Base-by-base conservation (phyloP, 495 filamentous ascomycete genomes). In the Talaromyces proteolyticus region DNA sequence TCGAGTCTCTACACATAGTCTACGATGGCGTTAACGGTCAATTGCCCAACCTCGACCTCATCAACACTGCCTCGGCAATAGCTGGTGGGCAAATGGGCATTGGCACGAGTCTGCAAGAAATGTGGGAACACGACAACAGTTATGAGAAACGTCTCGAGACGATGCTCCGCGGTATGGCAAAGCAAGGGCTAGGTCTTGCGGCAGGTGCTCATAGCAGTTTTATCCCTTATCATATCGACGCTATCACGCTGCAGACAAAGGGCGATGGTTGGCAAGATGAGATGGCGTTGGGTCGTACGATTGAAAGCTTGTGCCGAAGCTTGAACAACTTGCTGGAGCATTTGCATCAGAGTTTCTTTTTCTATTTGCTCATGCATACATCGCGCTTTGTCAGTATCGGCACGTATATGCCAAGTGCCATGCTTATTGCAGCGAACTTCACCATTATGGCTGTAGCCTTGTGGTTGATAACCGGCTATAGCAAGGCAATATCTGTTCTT, bases 331-430 rank as follows among this genome's bases (percentile, higher is more conserved):
- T 98, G 46, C 77, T 98, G 14, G 93, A 98, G 68, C 91, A 97
- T 64, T 80, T 98, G 53, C 93, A 98, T 60, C 93, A 98, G 73
- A 95, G 89, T 61, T 98, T 97, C 76, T 98, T 98, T 76, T 97
- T 98, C 70, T 98, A 98, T 65, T 71, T 98, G 20, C 79, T 98
- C 16, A 90, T 98, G 79, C 84, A 89, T 47, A 75, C 82, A 16
- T 85, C 93, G 47, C 81, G 91, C 6, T 98, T 97, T 65, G 94
- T 97, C 48, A 96, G 92, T 65, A 98, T 98, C 53, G 93, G 93
- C 17, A 98, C 93, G 1, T 98, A 98, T 59, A 74, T 98, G 4
- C 93, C 94, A 4, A 95, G 90, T 65, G 93, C 91, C 6, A 97
- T 98, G 94, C 68, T 96, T 22, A 78, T 98, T 49, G 94, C 94